phyloP scores from a whole-genome alignment of 2,329 filamentous ascomycete genomes.

The Phialophora macrospora region DNA sequence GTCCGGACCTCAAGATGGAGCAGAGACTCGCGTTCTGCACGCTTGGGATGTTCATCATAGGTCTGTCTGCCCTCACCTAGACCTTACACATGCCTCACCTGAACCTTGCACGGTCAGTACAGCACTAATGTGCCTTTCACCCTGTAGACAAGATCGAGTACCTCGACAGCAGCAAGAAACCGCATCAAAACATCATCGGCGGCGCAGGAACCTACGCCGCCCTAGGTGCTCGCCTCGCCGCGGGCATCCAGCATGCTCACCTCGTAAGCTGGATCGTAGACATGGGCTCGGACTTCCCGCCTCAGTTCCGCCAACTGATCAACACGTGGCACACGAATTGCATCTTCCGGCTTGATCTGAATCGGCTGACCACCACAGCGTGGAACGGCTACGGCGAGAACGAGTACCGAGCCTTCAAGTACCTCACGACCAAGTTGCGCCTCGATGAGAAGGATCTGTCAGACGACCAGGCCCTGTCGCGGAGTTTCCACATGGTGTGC shows the following conservation, averaged over 20 bases:
- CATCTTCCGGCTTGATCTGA: conserved; percentile 67
- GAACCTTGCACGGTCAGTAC: background rate
- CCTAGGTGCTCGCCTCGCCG: conserved; percentile 85
- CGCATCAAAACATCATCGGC: conserved; percentile 75
- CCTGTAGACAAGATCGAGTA: conserved; percentile 86
- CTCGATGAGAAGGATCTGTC: conserved; percentile 75
- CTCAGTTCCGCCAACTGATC: conserved; percentile 66
- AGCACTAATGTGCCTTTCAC: background rate
- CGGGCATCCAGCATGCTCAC: conserved; percentile 67
- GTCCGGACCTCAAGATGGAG: background rate
- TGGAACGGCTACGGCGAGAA: conserved; percentile 87
- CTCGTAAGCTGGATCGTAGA: conserved; percentile 90
- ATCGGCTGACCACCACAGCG: conserved; percentile 79
- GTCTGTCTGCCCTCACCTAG: conserved; percentile 39
- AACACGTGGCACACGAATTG: conserved; percentile 76
- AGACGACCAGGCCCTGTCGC: conserved; percentile 68
- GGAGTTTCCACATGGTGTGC: conserved; percentile 87
- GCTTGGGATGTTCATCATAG: conserved; percentile 75
- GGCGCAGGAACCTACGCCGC: conserved; percentile 87
- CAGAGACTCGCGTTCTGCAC: conserved; percentile 66
- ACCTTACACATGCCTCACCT: too few relatives aligned
- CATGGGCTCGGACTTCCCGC: conserved; percentile 83
- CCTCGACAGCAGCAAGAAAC: conserved; percentile 62
- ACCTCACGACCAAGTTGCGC: conserved; percentile 82
- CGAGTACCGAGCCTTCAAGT: conserved; percentile 79